Evolutionary conservation across 2,329 filamentous ascomycete species (phyloP), one percentile per base, ranked within the genome.

Genomic region (Arthrobotrys iridis): DNA sequence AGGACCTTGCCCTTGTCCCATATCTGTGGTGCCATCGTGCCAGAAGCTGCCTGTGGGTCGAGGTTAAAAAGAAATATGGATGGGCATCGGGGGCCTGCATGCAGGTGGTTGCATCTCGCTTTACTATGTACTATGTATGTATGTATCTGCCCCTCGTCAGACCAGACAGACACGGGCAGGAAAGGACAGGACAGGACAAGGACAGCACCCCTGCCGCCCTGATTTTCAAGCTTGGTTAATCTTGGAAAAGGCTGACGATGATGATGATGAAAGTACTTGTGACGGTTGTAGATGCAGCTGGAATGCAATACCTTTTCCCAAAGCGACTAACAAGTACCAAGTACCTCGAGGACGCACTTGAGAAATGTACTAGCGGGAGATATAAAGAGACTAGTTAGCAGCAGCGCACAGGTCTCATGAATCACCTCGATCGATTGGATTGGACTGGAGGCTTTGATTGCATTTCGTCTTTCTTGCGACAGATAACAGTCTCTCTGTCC

Each of bases 141-240:
- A 6, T 57, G 26, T 13, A 37, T 35, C 15, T 58, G 52, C 52
- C 52, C 30, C 35, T 41, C n/a, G n/a, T n/a, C 30, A 37, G 33
- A 20, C 6, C 30, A 52, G 13, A 11, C 46, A 35, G 48, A 33
- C 22, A 15, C 2, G 7, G 13, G 6, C 26, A 35, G 48, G 37
- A 26, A 55, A 37, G 30, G 45, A 45, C 24, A 50, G 15, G 43
- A 50, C 4, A 24, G 26, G 59, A 7, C n/a, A 8, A n/a, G 59
- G 6, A 13, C 26, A 20, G 43, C 45, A 40, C 37, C 58, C 58
- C 66, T 71, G 66, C 48, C 57, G 66, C 67, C 59, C 59, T 72
- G 67, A 64, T 72, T 72, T 72, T 52, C 50, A 4, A 30, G 24
- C n/a, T 33, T n/a, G n/a, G n/a, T n/a, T 26, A 30, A 40, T 24